Evolutionary conservation across 441 rosid species (phyloP).

Genomic region (Populus hybrid): DNA sequence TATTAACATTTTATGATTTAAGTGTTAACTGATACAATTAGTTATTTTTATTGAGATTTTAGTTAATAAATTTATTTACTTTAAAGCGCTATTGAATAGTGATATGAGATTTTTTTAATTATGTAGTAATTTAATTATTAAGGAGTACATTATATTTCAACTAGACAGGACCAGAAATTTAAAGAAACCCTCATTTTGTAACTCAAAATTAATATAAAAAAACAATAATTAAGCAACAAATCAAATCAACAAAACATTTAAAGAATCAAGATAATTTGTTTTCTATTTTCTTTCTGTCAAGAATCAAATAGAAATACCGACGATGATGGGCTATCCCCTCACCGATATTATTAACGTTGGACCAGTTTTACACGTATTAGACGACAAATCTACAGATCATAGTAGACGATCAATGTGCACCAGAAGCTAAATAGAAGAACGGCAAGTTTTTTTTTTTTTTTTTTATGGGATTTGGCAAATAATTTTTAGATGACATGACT

Average conservation of each 20-base stretch:
- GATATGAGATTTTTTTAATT: too few relatives aligned
- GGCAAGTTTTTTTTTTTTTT: background rate
- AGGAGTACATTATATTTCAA: too few relatives aligned
- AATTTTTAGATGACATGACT: constrained; percentile 27
- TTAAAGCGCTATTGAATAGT: too few relatives aligned
- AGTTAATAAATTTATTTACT: too few relatives aligned
- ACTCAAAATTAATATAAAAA: background rate
- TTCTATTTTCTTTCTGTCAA: too few relatives aligned
- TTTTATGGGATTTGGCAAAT: background rate
- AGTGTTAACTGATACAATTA: too few relatives aligned
- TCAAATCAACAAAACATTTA: background rate
- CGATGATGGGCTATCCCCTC: background rate
- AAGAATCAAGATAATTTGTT: background rate
- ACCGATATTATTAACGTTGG: background rate
- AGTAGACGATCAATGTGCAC: background rate
- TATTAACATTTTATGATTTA: too few relatives aligned
- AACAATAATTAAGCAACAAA: background rate
- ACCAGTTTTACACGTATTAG: background rate
- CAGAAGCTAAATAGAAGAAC: background rate
- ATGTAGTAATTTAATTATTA: too few relatives aligned
- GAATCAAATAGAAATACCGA: background rate
- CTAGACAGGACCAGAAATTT: background rate
- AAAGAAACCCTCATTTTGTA: background rate
- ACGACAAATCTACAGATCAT: background rate
- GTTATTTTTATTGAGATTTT: too few relatives aligned